Conservation (phyloP, 352 stramenopile genomes). For the Globisporangium orthogonon region DNA sequence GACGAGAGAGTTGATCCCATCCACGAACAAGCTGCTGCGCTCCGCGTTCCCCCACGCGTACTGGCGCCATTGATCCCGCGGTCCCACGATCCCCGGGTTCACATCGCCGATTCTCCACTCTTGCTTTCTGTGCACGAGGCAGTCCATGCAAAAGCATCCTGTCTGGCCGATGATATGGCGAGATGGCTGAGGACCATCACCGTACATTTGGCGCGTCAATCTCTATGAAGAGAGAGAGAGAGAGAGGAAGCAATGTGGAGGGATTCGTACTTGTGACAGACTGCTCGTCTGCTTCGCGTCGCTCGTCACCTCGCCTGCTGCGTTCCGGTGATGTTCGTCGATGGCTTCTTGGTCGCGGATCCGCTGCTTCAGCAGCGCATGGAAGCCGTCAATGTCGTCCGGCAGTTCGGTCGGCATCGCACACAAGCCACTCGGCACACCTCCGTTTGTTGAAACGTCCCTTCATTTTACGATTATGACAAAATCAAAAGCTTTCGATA, state of each 20-base stretch:
- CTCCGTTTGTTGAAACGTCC: background rate
- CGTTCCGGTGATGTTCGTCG: slow-evolving; percentile 21
- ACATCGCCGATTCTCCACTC: slow-evolving; percentile 74
- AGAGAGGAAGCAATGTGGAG: background rate
- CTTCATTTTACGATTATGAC: background rate
- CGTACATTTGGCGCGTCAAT: no score
- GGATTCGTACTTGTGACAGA: slow-evolving; percentile 3
- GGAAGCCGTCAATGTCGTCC: slow-evolving; percentile 33
- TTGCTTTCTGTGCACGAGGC: slow-evolving; percentile 60
- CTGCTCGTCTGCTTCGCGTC: slow-evolving; percentile 10
- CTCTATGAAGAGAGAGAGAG: no score
- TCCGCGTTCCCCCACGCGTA: slow-evolving; percentile 60
- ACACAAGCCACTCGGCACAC: no score
- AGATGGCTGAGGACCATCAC: slow-evolving; percentile 17
- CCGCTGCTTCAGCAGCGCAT: slow-evolving; percentile 39
- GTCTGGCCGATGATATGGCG: slow-evolving; percentile 56
- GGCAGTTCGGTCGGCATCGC: slow-evolving; percentile 35
- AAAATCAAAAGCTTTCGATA: background rate
- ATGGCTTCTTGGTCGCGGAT: slow-evolving; percentile 54
- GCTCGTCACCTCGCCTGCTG: background rate
- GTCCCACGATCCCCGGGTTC: slow-evolving; percentile 54
- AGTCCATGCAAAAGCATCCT: slow-evolving; percentile 72
- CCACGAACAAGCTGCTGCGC: slow-evolving; percentile 30
- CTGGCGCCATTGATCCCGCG: slow-evolving; percentile 57
- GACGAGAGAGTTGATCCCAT: background rate